Conservation (phyloP, 2,329 filamentous ascomycete genomes). For the Aspergillus quadrilineatus region DNA sequence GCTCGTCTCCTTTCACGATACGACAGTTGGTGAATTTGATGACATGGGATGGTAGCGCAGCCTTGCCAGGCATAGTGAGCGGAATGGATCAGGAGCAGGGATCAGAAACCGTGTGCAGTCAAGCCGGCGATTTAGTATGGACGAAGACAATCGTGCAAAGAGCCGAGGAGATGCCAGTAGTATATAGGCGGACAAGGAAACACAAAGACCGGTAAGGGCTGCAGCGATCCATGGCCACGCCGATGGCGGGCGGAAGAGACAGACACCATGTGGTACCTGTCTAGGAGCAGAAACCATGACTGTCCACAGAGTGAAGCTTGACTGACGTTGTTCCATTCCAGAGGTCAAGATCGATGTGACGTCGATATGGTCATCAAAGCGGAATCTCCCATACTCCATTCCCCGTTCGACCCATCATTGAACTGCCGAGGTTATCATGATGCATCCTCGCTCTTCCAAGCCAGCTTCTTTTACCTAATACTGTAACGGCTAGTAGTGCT, state of each 20-base stretch:
- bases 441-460: neutral
- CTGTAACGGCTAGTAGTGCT: neutral
- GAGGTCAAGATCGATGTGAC: conserved; percentile 10
- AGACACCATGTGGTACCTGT: neutral
- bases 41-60: conserved; percentile 51
- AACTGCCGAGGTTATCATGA: no score
- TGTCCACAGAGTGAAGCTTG: neutral
- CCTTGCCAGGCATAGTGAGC: conserved; percentile 38
- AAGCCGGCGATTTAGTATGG: neutral
- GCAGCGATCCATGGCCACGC: conserved; percentile 11
- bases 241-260: neutral
- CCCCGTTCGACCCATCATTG: no score
- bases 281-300: neutral
- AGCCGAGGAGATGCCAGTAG: neutral
- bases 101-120: neutral
- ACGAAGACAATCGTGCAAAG: neutral
- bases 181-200: conserved; percentile 2
- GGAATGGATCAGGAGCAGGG: neutral
- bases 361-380: neutral
- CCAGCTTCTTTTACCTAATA: neutral
- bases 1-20: conserved; percentile 64
- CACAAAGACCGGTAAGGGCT: neutral
- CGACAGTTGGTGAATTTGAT: conserved; percentile 90
- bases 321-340: conserved; percentile 16
- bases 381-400: neutral